Percentiles rank a stretch among this genome's conserved stretches.
Conservation (phyloP, 139 green algal species). For the Chlorella vulgaris region DNA sequence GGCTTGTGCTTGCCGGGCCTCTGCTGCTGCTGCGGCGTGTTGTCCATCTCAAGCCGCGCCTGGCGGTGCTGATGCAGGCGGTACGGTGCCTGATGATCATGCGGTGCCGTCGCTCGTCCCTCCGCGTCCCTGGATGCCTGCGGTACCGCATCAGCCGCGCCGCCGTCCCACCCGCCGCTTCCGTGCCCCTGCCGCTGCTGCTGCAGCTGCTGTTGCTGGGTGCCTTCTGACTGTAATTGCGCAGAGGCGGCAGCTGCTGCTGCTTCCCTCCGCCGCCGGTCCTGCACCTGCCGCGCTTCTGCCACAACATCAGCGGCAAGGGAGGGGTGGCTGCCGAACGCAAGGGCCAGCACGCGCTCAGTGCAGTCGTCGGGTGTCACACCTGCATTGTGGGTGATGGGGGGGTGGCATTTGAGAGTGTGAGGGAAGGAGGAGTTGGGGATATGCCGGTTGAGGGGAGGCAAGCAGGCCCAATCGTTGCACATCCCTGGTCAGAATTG, state of each 20-base stretch:
- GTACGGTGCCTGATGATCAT: not conserved
- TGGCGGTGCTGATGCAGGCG: constrained; percentile 20
- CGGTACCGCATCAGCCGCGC: not conserved
- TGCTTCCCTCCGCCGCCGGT: not conserved
- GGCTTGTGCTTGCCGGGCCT: not conserved
- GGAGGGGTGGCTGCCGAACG: constrained; percentile 31
- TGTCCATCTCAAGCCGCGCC: not conserved
- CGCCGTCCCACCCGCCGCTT: not conserved
- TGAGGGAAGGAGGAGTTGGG: not conserved
- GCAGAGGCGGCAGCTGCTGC: no score
- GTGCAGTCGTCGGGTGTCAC: constrained; percentile 24
- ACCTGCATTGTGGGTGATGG: not conserved
- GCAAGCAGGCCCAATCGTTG: not conserved
- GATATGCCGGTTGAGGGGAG: no score
- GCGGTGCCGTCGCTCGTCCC: not conserved
- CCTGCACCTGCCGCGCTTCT: constrained; percentile 22
- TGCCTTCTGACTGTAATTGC: not conserved
- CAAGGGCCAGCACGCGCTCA: constrained; percentile 30
- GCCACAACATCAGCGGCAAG: constrained; percentile 32
- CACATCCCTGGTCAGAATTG: not conserved
- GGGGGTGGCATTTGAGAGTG: not conserved
- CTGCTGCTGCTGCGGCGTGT: not conserved
- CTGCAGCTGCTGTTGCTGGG: not conserved
- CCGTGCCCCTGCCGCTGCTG: not conserved
- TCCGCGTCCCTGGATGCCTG: not conserved